These are phyloP conservation scores for Pichia membranifaciens DNA, from an alignment of 805 yeast species.

Conservation along the genomic window DNA sequence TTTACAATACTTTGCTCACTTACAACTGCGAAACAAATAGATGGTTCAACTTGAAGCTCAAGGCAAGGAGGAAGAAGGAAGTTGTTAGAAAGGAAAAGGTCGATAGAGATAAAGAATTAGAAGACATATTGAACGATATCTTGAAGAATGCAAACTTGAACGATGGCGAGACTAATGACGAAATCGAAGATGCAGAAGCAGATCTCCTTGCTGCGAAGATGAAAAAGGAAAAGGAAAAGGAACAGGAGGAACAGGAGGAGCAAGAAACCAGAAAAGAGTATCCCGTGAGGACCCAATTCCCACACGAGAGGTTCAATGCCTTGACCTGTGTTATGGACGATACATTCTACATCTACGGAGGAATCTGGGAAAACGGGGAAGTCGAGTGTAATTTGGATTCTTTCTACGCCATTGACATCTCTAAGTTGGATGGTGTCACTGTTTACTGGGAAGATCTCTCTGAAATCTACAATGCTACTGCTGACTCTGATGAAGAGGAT, in stretches of 20 bases:
- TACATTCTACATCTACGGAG: slow-evolving; percentile 78
- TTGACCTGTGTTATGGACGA: slow-evolving; percentile 82
- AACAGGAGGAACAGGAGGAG: slow-evolving; percentile 26
- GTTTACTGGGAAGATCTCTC: slow-evolving; percentile 84
- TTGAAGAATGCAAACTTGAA: slow-evolving; percentile 66
- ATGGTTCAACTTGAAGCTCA: slow-evolving; percentile 72
- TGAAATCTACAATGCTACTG: slow-evolving; percentile 47
- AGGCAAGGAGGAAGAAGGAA: slow-evolving; percentile 53
- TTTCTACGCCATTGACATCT: slow-evolving; percentile 78
- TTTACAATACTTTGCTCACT: slow-evolving; percentile 73
- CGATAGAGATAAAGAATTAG: slow-evolving; percentile 72
- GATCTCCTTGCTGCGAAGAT: slow-evolving; percentile 32
- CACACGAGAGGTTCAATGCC: slow-evolving; percentile 87
- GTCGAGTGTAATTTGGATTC: slow-evolving; percentile 80
- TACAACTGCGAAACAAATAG: slow-evolving; percentile 82
- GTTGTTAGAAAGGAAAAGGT: slow-evolving; percentile 38
- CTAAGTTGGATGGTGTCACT: slow-evolving; percentile 79
- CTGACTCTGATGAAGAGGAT: slow-evolving; percentile 59
- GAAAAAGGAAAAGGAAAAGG: too few species aligned
- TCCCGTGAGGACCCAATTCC: slow-evolving; percentile 56
- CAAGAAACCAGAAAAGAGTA: slow-evolving; percentile 37
- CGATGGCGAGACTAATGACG: slow-evolving; percentile 34
- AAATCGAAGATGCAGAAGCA: slow-evolving; percentile 29
- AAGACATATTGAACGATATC: slow-evolving; percentile 69
- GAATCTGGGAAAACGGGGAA: slow-evolving; percentile 85